Conservation (phyloP, 805 yeast species). For the Deakozyma indianensis region DNA sequence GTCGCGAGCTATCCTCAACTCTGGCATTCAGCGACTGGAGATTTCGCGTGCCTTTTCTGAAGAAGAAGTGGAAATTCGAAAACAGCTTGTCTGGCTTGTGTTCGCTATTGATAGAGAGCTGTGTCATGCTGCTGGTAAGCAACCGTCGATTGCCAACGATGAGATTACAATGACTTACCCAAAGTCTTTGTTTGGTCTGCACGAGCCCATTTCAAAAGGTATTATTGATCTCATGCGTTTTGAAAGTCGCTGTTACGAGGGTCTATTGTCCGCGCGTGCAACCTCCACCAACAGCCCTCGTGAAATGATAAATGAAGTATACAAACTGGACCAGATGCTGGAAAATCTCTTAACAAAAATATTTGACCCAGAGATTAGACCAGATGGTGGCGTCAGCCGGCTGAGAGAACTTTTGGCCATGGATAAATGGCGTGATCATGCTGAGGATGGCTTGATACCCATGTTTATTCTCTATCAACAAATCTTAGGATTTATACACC, state of each 20-base stretch:
- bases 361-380: not conserved
- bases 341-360: not conserved
- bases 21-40: not conserved
- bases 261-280: not conserved
- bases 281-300: not conserved
- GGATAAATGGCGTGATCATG: not conserved
- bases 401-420: not conserved
- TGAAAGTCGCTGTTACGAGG: not conserved
- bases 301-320: not conserved
- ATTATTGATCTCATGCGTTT: not conserved
- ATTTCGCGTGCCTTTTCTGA: not conserved
- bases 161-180: not conserved
- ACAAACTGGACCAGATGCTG: not conserved
- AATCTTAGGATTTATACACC: not conserved
- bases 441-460: not conserved
- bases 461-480: not conserved
- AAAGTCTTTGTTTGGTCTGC: not conserved
- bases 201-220: not conserved
- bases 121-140: not conserved
- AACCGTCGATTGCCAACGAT: not conserved
- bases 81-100: not conserved
- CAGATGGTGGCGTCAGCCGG: not conserved
- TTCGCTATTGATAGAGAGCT: not conserved
- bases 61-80: not conserved
- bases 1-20: not conserved